These are phyloP conservation scores for Plasmodium sp. DNA, from an alignment of 169 alveolate genomes.

Conservation along the genomic window DNA sequence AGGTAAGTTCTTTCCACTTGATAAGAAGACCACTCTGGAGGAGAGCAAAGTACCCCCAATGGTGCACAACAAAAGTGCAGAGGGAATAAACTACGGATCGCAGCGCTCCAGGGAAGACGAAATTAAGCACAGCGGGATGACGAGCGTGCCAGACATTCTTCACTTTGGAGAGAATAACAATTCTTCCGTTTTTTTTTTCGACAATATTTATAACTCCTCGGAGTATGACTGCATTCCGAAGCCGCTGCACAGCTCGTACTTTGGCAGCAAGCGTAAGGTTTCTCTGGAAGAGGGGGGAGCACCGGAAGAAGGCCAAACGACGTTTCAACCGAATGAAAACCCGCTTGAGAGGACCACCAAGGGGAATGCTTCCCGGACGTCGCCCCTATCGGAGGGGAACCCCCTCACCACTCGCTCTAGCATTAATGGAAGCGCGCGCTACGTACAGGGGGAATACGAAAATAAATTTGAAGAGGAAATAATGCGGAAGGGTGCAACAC, in stretches of 20 bases:
- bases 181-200: conserved; percentile 42
- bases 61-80: not conserved
- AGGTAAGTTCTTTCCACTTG: not conserved
- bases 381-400: conserved; percentile 11
- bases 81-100: not conserved
- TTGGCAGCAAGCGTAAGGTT: not conserved
- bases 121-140: conserved; percentile 42
- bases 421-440: not conserved
- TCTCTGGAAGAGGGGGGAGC: not conserved
- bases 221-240: conserved; percentile 16
- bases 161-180: conserved; percentile 16
- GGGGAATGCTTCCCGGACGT: not conserved
- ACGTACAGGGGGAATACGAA: not conserved
- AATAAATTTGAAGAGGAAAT: conserved; percentile 1
- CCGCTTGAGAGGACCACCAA: not conserved
- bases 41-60: not conserved
- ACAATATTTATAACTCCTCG: conserved; percentile 32
- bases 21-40: not conserved
- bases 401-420: not conserved
- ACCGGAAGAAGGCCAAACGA: not conserved
- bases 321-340: not conserved
- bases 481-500: not conserved
- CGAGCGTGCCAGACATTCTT: conserved; percentile 25
- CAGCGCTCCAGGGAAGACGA: not conserved
- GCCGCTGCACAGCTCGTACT: conserved; percentile 16